A percentile compares a stretch with the other conserved stretches of the same genome.
These are phyloP conservation scores for Carex cristatella DNA, from an alignment of 176 grass and related monocot genomes.

Conservation along the genomic window DNA sequence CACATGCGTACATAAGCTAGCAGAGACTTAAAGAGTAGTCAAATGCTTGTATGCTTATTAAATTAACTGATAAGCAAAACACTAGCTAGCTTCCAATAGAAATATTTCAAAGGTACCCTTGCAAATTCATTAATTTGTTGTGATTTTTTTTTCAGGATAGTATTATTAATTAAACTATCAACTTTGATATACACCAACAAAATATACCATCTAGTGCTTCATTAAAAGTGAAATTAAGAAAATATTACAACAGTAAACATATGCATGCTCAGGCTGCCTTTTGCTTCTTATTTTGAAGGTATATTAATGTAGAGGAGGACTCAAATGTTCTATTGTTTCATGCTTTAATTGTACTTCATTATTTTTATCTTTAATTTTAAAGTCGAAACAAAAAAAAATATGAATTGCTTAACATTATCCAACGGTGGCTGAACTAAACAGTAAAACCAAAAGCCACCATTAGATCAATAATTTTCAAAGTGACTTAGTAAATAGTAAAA, in stretches of 20 bases:
- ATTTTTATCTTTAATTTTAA: too few species aligned
- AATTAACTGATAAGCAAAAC: not conserved
- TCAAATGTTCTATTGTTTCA: too few species aligned
- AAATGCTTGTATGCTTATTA: not conserved
- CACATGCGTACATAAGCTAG: conserved; percentile 15
- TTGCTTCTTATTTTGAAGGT: not conserved
- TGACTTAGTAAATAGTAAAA: too few species aligned
- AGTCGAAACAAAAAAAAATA: too few species aligned
- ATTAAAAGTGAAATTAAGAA: not conserved
- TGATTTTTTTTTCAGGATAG: not conserved
- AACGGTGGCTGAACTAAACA: too few species aligned
- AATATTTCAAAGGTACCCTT: not conserved
- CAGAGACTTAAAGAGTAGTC: not conserved
- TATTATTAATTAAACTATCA: not conserved
- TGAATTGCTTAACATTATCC: too few species aligned
- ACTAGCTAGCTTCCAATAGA: not conserved
- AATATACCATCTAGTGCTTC: not conserved
- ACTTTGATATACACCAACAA: not conserved
- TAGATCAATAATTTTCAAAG: too few species aligned
- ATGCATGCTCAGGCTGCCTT: not conserved
- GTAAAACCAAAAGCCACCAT: too few species aligned
- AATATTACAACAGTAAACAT: not conserved
- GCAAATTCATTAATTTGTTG: not conserved
- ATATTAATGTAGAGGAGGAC: not conserved
- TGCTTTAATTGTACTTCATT: too few species aligned